phyloP scores from a whole-genome alignment of 345 rosid genomes.

The Citrus cavaleriei region DNA sequence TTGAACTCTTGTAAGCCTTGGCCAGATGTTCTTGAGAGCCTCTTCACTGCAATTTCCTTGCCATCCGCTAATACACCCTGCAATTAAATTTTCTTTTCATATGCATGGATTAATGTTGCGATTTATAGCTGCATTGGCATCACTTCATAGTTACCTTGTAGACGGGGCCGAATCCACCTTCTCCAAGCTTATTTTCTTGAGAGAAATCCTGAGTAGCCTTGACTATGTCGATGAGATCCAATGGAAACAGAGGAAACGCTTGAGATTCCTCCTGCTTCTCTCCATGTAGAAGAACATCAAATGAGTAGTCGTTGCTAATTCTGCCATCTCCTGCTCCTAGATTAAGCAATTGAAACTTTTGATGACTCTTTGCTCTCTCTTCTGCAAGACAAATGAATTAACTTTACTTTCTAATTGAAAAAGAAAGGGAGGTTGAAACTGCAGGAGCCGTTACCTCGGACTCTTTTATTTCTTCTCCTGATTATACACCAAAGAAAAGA shows the following conservation, averaged over 20 bases:
- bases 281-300: not conserved
- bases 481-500: not conserved
- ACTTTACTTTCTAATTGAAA: not conserved
- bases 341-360: constrained; percentile 16
- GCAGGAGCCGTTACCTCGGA: not conserved
- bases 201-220: constrained; percentile 27
- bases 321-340: not conserved
- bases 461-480: not conserved
- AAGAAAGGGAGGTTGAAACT: not conserved
- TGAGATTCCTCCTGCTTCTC: constrained; percentile 9
- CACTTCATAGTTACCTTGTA: constrained; percentile 26
- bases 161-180: constrained; percentile 44
- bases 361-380: constrained; percentile 9
- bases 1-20: constrained; percentile 18
- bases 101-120: not conserved
- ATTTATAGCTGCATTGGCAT: not conserved
- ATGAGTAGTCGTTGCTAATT: not conserved
- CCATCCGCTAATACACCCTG: not conserved
- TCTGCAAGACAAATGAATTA: not conserved
- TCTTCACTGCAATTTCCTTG: not conserved
- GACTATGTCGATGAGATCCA: not conserved
- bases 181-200: constrained; percentile 32
- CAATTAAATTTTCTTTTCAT: not conserved
- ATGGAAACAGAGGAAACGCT: constrained; percentile 10
- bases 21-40: constrained; percentile 11